Evolutionary conservation across 495 filamentous ascomycete genomes (phyloP).

Genomic region (Penicillium bialowiezense): DNA sequence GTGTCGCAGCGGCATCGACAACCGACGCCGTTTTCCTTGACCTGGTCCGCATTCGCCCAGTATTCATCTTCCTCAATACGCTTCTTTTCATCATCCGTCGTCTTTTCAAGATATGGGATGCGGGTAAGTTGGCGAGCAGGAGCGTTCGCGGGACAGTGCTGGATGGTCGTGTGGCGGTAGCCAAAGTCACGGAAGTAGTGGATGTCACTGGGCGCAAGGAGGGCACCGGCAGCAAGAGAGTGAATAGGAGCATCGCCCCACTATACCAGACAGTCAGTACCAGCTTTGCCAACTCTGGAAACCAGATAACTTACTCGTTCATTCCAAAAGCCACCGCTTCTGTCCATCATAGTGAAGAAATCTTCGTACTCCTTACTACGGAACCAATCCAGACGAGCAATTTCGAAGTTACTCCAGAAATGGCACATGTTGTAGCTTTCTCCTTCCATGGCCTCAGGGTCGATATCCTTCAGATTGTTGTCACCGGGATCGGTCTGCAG

Average conservation of each 20-base stretch:
- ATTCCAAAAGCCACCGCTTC: slow-evolving; percentile 97
- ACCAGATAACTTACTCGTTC: slow-evolving; percentile 69
- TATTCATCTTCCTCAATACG: slow-evolving; percentile 94
- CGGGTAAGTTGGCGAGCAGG: slow-evolving; percentile 83
- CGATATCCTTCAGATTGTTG: slow-evolving; percentile 71
- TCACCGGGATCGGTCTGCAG: slow-evolving; percentile 71
- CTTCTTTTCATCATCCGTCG: slow-evolving; percentile 80
- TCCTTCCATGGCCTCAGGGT: slow-evolving; percentile 92
- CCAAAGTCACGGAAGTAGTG: slow-evolving; percentile 99
- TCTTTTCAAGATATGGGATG: slow-evolving; percentile 78
- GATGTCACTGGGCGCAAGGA: slow-evolving; percentile 79
- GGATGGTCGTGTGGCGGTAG: slow-evolving; percentile 97
- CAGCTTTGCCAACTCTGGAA: not conserved
- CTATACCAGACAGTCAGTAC: slow-evolving; percentile 40
- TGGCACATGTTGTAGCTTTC: slow-evolving; percentile 99
- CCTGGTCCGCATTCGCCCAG: slow-evolving; percentile 83
- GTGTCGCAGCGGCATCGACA: slow-evolving; percentile 97
- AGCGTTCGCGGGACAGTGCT: slow-evolving; percentile 97
- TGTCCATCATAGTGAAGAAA: slow-evolving; percentile 99
- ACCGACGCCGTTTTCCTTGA: slow-evolving; percentile 94
- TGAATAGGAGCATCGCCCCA: slow-evolving; percentile 99
- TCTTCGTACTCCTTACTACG: slow-evolving; percentile 94
- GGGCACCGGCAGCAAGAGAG: slow-evolving; percentile 89
- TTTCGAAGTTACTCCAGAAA: slow-evolving; percentile 99
- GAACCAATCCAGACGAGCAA: slow-evolving; percentile 92